Conservation (phyloP, 2,329 filamentous ascomycete genomes). For the Pseudovirgaria hyperparasitica region DNA sequence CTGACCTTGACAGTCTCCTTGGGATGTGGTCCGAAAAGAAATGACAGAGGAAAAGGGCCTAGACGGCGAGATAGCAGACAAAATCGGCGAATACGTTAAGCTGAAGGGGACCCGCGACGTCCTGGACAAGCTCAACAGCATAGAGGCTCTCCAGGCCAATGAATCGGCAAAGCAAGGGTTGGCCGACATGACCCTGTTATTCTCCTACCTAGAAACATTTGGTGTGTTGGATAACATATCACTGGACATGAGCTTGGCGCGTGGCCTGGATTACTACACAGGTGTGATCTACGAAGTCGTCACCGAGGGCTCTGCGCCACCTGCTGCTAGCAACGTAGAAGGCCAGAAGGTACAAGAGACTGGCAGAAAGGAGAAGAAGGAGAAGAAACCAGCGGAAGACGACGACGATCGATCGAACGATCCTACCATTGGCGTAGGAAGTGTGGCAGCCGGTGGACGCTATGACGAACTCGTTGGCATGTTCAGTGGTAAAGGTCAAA, state of each 20-base stretch:
- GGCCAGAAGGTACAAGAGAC: conserved; percentile 31
- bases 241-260: conserved; percentile 80
- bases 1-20: conserved; percentile 40
- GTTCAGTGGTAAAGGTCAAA: conserved; percentile 75
- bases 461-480: conserved; percentile 92
- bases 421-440: conserved; percentile 72
- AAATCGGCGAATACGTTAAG: conserved; percentile 74
- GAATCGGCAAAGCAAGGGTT: conserved; percentile 66
- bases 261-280: conserved; percentile 88
- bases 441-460: conserved; percentile 76
- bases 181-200: conserved; percentile 67
- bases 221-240: conserved; percentile 61
- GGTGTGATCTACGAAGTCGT: conserved; percentile 84
- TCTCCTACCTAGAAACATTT: conserved; percentile 71
- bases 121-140: conserved; percentile 53
- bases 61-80: conserved; percentile 62
- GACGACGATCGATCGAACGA: conserved; percentile 64
- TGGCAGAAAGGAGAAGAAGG: conserved; percentile 27
- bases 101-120: conserved; percentile 64
- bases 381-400: conserved; percentile 14
- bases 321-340: conserved; percentile 23
- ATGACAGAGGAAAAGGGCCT: conserved; percentile 91
- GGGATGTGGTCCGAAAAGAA: conserved; percentile 79
- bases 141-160: conserved; percentile 58
- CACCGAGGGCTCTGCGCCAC: conserved; percentile 60